These are phyloP conservation scores for Plectosphaerella cucumerina DNA, from an alignment of 2,329 filamentous ascomycete species.

Conservation along the genomic window DNA sequence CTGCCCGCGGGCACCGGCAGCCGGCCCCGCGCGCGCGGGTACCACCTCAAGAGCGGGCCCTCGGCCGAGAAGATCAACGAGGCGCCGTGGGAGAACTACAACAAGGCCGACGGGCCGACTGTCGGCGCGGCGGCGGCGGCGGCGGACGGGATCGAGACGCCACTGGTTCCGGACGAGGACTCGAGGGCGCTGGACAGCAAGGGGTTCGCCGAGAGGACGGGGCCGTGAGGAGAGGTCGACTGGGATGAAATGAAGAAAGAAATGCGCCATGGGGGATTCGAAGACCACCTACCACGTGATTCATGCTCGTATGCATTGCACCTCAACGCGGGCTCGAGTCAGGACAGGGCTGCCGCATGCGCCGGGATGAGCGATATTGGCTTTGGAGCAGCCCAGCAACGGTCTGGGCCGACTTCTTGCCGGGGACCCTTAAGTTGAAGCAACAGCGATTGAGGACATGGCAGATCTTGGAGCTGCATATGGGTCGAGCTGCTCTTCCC, in stretches of 20 bases:
- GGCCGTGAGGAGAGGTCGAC: background rate
- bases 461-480: too few species aligned
- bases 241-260: background rate
- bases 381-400: too few species aligned
- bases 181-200: constrained; percentile 49
- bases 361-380: too few species aligned
- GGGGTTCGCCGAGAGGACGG: constrained; percentile 41
- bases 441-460: too few species aligned
- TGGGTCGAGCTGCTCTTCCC: too few species aligned
- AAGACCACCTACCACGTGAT: too few species aligned
- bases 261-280: too few species aligned
- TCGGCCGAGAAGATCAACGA: constrained; percentile 64
- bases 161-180: constrained; percentile 40
- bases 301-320: too few species aligned
- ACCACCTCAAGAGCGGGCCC: constrained; percentile 71
- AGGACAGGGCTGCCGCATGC: too few species aligned
- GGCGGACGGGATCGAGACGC: constrained; percentile 43
- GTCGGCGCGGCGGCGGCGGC: constrained; percentile 31
- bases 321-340: too few species aligned
- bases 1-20: constrained; percentile 72
- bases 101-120: constrained; percentile 15
- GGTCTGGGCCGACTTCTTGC: too few species aligned
- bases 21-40: constrained; percentile 76
- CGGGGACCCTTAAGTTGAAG: too few species aligned
- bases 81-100: constrained; percentile 59